phyloP scores from a whole-genome alignment of 768 basidiomycete genomes.

The Termitomyces titanicus region DNA sequence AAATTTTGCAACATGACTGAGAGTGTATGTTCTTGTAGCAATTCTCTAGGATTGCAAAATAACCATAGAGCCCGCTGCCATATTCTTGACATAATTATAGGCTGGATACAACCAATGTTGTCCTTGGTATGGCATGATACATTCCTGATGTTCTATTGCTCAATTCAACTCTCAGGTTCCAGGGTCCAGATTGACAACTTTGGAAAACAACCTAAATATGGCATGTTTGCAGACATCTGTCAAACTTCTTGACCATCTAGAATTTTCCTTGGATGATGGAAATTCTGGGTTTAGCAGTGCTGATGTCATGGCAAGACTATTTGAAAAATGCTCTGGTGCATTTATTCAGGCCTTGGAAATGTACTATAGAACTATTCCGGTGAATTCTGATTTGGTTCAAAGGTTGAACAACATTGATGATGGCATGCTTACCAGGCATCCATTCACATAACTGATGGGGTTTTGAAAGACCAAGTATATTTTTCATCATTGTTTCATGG shows the following conservation, averaged over 20 bases:
- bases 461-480: constrained; percentile 42
- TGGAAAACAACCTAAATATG: constrained; percentile 68
- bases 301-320: constrained; percentile 72
- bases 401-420: neutral
- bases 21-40: constrained; percentile 57
- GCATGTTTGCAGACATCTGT: constrained; percentile 73
- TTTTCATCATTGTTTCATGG: neutral
- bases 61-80: constrained; percentile 64
- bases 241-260: constrained; percentile 70
- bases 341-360: constrained; percentile 60
- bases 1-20: constrained; percentile 77
- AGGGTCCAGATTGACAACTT: constrained; percentile 33
- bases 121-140: constrained; percentile 44
- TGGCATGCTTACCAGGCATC: constrained; percentile 30
- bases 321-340: constrained; percentile 71
- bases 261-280: constrained; percentile 54
- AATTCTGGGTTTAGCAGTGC: constrained; percentile 58
- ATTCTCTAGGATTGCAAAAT: constrained; percentile 60
- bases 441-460: constrained; percentile 48
- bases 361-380: constrained; percentile 42
- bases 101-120: constrained; percentile 63
- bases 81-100: constrained; percentile 72
- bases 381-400: constrained; percentile 20
- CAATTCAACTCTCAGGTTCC: neutral
- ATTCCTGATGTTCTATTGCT: neutral